These are phyloP conservation scores for Saturnispora sanitii DNA, from an alignment of 805 yeast species.

Conservation along the genomic window DNA sequence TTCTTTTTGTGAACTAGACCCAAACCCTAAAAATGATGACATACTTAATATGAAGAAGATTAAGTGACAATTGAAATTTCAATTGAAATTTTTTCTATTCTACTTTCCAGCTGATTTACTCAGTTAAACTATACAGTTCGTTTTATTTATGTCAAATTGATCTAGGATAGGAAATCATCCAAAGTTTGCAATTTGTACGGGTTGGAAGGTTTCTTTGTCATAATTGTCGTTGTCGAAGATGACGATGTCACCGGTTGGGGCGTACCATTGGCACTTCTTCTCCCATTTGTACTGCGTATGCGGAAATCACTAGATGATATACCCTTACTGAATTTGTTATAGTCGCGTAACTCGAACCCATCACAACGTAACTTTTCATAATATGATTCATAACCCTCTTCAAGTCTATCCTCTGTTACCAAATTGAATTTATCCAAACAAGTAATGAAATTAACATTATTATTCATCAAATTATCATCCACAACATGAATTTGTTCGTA, in stretches of 20 bases:
- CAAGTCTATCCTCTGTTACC: constrained; percentile 13
- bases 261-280: not conserved
- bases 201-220: constrained; percentile 2
- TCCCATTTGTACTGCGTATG: not conserved
- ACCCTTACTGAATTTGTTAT: constrained; percentile 23
- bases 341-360: constrained; percentile 32
- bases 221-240: too few relatives aligned
- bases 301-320: constrained; percentile 11
- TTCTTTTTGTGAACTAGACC: too few relatives aligned
- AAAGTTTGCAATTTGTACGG: constrained; percentile 60
- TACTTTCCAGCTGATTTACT: too few relatives aligned
- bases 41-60: constrained; percentile 13
- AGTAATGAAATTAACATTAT: not conserved
- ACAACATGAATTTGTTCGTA: constrained; percentile 8
- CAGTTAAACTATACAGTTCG: too few relatives aligned
- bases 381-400: constrained; percentile 19
- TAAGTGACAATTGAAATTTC: too few relatives aligned
- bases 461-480: too few relatives aligned
- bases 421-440: constrained; percentile 11
- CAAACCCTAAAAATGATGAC: constrained; percentile 27
- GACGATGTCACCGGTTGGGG: too few relatives aligned
- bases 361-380: constrained; percentile 24
- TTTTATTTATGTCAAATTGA: not conserved
- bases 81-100: too few relatives aligned
- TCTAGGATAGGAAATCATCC: constrained; percentile 61